Base-by-base conservation (phyloP, 2,329 filamentous ascomycete species). In the Fusarium mangiferae region DNA sequence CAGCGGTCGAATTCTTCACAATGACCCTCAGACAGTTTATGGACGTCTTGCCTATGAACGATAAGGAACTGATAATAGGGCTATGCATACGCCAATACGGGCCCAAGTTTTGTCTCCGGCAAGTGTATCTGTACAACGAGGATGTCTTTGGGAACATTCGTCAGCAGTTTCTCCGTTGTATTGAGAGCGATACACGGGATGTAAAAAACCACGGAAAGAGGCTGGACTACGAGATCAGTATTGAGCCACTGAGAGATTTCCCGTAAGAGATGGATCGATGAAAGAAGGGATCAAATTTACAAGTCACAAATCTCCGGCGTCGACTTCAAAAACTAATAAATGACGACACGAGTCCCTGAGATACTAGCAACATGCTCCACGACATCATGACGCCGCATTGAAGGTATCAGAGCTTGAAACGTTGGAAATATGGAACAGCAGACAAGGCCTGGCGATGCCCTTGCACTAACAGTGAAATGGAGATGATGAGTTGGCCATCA, bases 381-480 rank as follows among this genome's bases (percentile, higher is more conserved):
- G 68, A 65, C 39, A 78, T 79, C 30, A 74, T 45, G 66, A 63
- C n/a, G 74, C 77, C 44, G 74, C 75, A 18, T 33, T 72, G 24
- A 73, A 73, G 62, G 82, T 83, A 77, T 76, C 78, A 20, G 79
- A 57, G 44, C 76, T 81, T 57, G 59, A 77, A 35, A 79, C 64
- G 20, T 76, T 83, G 76, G 78, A 81, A 51, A 62, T 81, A 26
- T 83, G 81, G 81, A 81, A 80, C 62, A 79, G 78, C 12, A 76
- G 70, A 67, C n/a, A 48, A 41, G 75, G 62, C 24, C 12, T 78
- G 26, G 78, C 77, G 56, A 70, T 78, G 63, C 65, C 77, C 22
- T 80, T 79, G 62, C 71, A 66, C 22, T 79, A 75, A 64, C 60
- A 79, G 62, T 69, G 44, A 45, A 61, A 55, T 67, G 61, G 60